Base-by-base conservation (phyloP, 768 basidiomycete species). In the Hypholoma sublateritium region DNA sequence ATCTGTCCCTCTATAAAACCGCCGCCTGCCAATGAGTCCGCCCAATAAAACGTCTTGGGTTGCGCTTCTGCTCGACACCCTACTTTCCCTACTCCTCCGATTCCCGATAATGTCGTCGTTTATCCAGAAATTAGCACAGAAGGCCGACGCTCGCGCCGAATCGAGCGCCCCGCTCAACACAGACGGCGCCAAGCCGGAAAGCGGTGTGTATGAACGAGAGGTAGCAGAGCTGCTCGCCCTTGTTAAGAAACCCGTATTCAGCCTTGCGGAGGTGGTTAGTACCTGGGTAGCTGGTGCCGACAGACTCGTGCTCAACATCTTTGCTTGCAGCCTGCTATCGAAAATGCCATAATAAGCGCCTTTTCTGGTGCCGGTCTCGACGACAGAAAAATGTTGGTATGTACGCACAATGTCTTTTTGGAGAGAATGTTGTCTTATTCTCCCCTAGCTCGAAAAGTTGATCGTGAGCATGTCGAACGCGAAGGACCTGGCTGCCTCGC, bases 371-470 rank as follows among this genome's bases (percentile, higher is more conserved):
- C 66, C 12, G 78, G 80, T 2, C 63, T 83, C 39, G 76, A 91
- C 62, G 88, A 91, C 65, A 80, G 88, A 57, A 68, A 80, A 25
- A 69, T 88, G 59, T 67, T 89, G 67, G 88, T 79, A 66, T 68
- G 80, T 73, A 16, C 22, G 5, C 35, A 11, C 25, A 16, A 7
- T 16, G 9, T 37, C 11, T 16, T 11, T 16, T 16, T 39, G 2
- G 14, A 32, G 4, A 24, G 13, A 24, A 13, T 34, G 21, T 19
- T 24, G 5, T 4, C 36, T 24, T 12, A 19, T 12, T 7, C 16
- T n/a, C 24, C 35, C 58, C 37, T 55, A 88, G 87, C 81, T 91
- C 32, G 89, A 91, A 70, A 80, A 82, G 44, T 57, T 83, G 7
- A 67, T 91, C 48, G 72, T 77, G 17, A 60, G 83, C 32, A 86